phyloP scores from a whole-genome alignment of 1,139 yeast species.

The Kodamaea alishanica region DNA sequence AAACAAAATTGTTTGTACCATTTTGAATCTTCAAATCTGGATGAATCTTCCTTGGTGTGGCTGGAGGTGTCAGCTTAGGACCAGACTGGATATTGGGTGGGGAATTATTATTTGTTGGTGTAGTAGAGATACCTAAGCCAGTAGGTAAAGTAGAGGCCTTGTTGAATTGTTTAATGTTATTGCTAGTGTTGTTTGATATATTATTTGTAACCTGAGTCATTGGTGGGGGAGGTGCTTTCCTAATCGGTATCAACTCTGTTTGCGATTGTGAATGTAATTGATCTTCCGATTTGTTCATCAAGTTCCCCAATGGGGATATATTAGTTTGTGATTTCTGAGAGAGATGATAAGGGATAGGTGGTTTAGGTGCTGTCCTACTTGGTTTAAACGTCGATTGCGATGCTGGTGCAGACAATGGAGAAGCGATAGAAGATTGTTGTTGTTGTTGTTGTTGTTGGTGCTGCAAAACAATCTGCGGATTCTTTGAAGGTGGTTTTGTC shows the following conservation, averaged over 20 bases:
- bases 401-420: slow-evolving; percentile 11
- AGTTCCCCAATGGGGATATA: slow-evolving; percentile 35
- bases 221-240: slow-evolving; percentile 62
- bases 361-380: slow-evolving; percentile 42
- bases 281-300: slow-evolving; percentile 26
- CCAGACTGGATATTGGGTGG: slow-evolving; percentile 11
- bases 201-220: neutral
- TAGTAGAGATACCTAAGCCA: slow-evolving; percentile 21
- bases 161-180: slow-evolving; percentile 7
- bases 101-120: slow-evolving; percentile 3
- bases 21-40: slow-evolving; percentile 33
- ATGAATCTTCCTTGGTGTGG: slow-evolving; percentile 29
- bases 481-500: slow-evolving; percentile 36
- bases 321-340: slow-evolving; percentile 20
- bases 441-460: slow-evolving; percentile 4
- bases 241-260: slow-evolving; percentile 41
- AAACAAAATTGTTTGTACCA: slow-evolving; percentile 10
- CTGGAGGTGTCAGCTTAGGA: slow-evolving; percentile 35
- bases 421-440: neutral
- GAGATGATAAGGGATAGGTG: slow-evolving; percentile 42
- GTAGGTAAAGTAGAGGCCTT: slow-evolving; percentile 13
- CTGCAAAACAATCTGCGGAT: slow-evolving; percentile 7
- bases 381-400: slow-evolving; percentile 28
- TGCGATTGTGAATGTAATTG: neutral
- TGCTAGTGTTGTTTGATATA: slow-evolving; percentile 5